Conservation (phyloP, 2,329 filamentous ascomycete species). For the Sclerotinia borealis region DNA sequence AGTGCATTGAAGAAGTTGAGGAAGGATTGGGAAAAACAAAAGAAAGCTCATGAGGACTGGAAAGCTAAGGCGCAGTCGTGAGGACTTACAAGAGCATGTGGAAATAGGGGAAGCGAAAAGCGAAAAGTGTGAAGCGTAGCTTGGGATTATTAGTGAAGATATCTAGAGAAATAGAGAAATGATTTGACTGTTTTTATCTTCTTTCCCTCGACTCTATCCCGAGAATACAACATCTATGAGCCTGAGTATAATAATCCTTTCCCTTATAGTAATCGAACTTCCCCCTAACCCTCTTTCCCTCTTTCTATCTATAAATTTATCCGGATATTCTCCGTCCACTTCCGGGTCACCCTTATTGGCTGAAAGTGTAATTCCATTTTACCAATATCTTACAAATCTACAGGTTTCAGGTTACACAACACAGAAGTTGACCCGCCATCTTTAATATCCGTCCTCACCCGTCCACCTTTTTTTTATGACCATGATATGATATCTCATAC, state of each 20-base stretch:
- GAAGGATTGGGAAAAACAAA: constrained; percentile 89
- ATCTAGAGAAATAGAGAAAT: not conserved
- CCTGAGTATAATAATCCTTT: too few relatives aligned
- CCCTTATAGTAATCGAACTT: too few relatives aligned
- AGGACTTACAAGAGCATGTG: not conserved
- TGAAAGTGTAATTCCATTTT: not conserved
- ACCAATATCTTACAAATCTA: not conserved
- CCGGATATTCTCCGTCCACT: not conserved
- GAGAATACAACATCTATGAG: too few relatives aligned
- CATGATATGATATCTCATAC: not conserved
- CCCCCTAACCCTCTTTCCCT: too few relatives aligned
- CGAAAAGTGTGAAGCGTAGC: not conserved
- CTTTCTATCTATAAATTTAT: not conserved
- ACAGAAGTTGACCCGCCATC: not conserved
- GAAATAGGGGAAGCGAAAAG: not conserved
- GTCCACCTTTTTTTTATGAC: not conserved
- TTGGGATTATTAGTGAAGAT: not conserved
- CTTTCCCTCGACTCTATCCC: not conserved
- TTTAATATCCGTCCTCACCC: not conserved
- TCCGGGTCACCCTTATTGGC: not conserved
- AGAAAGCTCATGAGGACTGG: constrained; percentile 70
- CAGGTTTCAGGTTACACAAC: too few relatives aligned
- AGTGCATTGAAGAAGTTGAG: constrained; percentile 71
- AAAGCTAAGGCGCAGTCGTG: constrained; percentile 17
- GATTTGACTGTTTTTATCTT: not conserved